A percentile compares a stretch with the other conserved stretches of the same genome.
These are phyloP conservation scores for Suillus subaureus DNA, from an alignment of 768 basidiomycete species.

Conservation along the genomic window DNA sequence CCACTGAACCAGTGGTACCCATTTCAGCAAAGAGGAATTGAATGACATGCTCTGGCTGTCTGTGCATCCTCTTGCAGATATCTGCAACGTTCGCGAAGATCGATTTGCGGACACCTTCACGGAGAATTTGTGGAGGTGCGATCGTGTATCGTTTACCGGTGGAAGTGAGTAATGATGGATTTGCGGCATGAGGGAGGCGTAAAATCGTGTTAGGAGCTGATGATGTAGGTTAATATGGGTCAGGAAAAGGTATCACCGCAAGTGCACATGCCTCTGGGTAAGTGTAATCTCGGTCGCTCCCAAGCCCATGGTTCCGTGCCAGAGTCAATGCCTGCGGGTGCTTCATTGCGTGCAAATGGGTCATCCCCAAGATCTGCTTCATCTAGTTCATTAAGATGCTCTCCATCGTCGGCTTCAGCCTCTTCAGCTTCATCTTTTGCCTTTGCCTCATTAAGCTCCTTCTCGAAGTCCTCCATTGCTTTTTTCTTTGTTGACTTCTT, in stretches of 20 bases:
- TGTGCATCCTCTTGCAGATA: conserved; percentile 98
- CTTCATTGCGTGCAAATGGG: conserved; percentile 68
- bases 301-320: conserved; percentile 89
- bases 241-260: neutral
- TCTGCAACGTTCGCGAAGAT: conserved; percentile 97
- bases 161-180: conserved; percentile 85
- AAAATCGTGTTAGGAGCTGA: conserved; percentile 93
- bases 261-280: conserved; percentile 78
- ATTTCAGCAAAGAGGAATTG: conserved; percentile 96
- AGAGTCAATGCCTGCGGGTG: conserved; percentile 62
- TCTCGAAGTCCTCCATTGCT: conserved; percentile 92
- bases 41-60: conserved; percentile 97
- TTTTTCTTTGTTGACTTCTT: conserved; percentile 92
- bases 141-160: conserved; percentile 95
- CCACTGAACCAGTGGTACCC: conserved; percentile 96
- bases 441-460: conserved; percentile 78
- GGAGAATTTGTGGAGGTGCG: conserved; percentile 89
- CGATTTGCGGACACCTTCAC: conserved; percentile 97
- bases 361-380: conserved; percentile 89
- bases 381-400: conserved; percentile 68
- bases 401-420: conserved; percentile 59
- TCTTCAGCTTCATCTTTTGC: conserved; percentile 63
- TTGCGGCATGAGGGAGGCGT: conserved; percentile 89
- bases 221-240: conserved; percentile 1
- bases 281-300: conserved; percentile 93